phyloP scores from a whole-genome alignment of 257 asterid genomes.

The Primulina huaijiensis region DNA sequence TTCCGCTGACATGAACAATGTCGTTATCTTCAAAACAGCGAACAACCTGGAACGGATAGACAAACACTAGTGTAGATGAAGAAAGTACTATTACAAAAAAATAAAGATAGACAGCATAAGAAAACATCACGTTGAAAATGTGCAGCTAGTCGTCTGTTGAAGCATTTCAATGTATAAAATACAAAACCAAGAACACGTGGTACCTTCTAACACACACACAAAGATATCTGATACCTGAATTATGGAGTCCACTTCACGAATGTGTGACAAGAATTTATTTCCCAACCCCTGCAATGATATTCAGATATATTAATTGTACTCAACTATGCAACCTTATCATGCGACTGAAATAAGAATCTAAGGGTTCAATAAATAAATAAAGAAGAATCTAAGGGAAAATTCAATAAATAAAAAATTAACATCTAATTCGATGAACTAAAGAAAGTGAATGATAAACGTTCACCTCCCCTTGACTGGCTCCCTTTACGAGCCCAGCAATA shows the following conservation, averaged over 20 bases:
- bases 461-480: conserved; percentile 99
- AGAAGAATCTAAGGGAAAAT: conserved; percentile 11
- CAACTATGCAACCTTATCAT: conserved; percentile 2
- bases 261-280: conserved; percentile 90
- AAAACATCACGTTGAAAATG: no score
- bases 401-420: background rate
- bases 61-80: background rate
- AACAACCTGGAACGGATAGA: background rate
- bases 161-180: no score
- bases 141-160: no score
- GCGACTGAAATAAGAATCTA: background rate
- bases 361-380: conserved; percentile 15
- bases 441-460: conserved; percentile 18
- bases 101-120: no score
- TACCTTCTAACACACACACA: background rate
- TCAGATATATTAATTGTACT: background rate
- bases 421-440: conserved; percentile 24
- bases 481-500: conserved; percentile 97
- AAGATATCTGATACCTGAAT: conserved; percentile 62
- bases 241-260: conserved; percentile 95
- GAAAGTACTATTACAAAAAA: no score
- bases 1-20: conserved; percentile 65
- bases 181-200: no score
- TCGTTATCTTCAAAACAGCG: conserved; percentile 73
- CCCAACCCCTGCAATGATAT: conserved; percentile 79